phyloP scores from a whole-genome alignment of 495 filamentous ascomycete species.

The Rhypophila decipiens region DNA sequence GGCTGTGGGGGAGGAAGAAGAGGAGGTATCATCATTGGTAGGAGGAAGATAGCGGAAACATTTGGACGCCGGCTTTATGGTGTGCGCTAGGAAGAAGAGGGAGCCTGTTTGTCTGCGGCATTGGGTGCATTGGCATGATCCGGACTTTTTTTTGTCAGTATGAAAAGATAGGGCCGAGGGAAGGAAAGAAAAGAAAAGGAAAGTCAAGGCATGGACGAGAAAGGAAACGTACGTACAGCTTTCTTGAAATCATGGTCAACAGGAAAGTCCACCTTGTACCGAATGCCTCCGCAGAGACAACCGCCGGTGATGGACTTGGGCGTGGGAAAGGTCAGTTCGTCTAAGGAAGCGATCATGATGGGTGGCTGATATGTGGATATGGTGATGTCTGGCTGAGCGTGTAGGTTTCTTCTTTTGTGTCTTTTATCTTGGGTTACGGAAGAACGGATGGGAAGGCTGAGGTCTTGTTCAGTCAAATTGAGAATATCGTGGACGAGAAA shows the following conservation, averaged over 20 bases:
- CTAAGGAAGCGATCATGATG: constrained; percentile 3
- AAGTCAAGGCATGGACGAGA: too few relatives aligned
- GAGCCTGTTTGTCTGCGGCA: constrained; percentile 29
- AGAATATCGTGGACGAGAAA: too few relatives aligned
- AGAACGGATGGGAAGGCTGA: too few relatives aligned
- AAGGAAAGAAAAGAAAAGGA: neutral
- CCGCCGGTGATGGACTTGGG: constrained; percentile 33
- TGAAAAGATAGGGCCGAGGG: neutral
- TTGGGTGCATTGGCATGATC: constrained; percentile 37
- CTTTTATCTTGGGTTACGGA: too few relatives aligned
- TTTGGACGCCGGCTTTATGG: too few relatives aligned
- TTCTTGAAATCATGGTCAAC: constrained; percentile 28
- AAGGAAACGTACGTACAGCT: constrained; percentile 12
- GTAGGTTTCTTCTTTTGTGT: too few relatives aligned
- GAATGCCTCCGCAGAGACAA: constrained; percentile 32
- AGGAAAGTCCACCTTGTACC: constrained; percentile 30
- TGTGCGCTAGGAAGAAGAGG: constrained; percentile 28
- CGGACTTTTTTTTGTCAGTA: constrained; percentile 15
- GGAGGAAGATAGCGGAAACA: too few relatives aligned
- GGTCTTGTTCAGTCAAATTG: too few relatives aligned
- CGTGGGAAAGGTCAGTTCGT: constrained; percentile 14
- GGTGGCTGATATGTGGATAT: neutral
- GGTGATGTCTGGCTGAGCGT: neutral
- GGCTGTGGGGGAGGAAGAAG: neutral
- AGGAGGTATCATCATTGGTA: too few relatives aligned